phyloP scores from a whole-genome alignment of 768 basidiomycete genomes.

The Baorangia bicolor region DNA sequence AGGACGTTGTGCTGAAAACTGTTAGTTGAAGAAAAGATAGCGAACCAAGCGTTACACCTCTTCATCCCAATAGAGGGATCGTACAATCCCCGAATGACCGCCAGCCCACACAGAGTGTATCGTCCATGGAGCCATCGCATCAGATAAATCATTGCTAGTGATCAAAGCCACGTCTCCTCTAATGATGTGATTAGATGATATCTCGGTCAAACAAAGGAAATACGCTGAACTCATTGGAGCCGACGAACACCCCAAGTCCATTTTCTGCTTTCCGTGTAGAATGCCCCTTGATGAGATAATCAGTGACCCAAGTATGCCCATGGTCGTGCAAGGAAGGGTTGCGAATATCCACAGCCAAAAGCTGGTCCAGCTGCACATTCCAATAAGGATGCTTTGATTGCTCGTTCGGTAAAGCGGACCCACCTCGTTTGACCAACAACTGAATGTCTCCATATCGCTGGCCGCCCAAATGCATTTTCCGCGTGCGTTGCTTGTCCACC shows the following conservation, averaged over 20 bases:
- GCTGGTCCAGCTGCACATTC: constrained; percentile 54
- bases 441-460: constrained; percentile 95
- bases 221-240: constrained; percentile 65
- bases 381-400: neutral
- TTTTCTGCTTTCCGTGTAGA: constrained; percentile 16
- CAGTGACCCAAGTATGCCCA: constrained; percentile 69
- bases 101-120: constrained; percentile 52
- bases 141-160: constrained; percentile 42
- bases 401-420: constrained; percentile 2
- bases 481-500: constrained; percentile 49
- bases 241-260: constrained; percentile 58
- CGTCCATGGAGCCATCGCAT: constrained; percentile 44
- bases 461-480: constrained; percentile 68
- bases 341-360: constrained; percentile 61
- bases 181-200: neutral
- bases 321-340: constrained; percentile 57
- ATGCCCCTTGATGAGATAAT: constrained; percentile 66
- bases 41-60: constrained; percentile 32
- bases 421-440: constrained; percentile 78
- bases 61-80: constrained; percentile 57
- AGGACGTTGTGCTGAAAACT: constrained; percentile 38
- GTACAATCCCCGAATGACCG: constrained; percentile 57
- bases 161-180: constrained; percentile 62
- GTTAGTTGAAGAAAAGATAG: neutral
- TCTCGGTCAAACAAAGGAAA: neutral